phyloP scores from a whole-genome alignment of 2,329 filamentous ascomycete species.

The Pestalotiopsis sp. region DNA sequence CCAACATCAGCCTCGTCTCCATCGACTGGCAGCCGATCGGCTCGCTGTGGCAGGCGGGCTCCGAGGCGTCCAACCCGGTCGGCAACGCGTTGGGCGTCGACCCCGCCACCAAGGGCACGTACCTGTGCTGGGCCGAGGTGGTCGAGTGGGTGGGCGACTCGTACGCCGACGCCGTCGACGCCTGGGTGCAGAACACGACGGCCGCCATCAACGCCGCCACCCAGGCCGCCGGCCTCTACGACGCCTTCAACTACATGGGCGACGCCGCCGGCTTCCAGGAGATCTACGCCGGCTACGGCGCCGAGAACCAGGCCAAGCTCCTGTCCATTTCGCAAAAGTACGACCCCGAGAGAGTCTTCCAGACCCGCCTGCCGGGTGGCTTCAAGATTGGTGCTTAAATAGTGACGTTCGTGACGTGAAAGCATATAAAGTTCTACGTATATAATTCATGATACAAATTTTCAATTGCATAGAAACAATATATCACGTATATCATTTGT shows the following conservation, averaged over 20 bases:
- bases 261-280: slow-evolving; percentile 39
- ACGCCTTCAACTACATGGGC: slow-evolving; percentile 44
- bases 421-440: background rate
- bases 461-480: background rate
- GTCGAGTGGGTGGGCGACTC: slow-evolving; percentile 24
- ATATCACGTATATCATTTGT: too few relatives aligned
- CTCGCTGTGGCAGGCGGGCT: slow-evolving; percentile 29
- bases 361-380: slow-evolving; percentile 17
- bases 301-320: slow-evolving; percentile 30
- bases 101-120: slow-evolving; percentile 28
- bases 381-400: slow-evolving; percentile 19
- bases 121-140: slow-evolving; percentile 26
- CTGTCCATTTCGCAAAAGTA: slow-evolving; percentile 24
- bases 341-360: slow-evolving; percentile 24
- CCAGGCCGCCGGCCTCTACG: slow-evolving; percentile 34
- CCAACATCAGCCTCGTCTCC: slow-evolving; percentile 20
- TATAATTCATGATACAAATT: background rate
- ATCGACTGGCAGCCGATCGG: slow-evolving; percentile 37
- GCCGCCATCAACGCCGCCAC: slow-evolving; percentile 24
- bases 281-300: slow-evolving; percentile 36
- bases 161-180: slow-evolving; percentile 29
- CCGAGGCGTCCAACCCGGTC: slow-evolving; percentile 27
- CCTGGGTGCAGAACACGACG: slow-evolving; percentile 22
- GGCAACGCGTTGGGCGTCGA: slow-evolving; percentile 40
- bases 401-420: background rate